phyloP scores from a whole-genome alignment of 257 asterid genomes.

The Jasminum sambac region DNA sequence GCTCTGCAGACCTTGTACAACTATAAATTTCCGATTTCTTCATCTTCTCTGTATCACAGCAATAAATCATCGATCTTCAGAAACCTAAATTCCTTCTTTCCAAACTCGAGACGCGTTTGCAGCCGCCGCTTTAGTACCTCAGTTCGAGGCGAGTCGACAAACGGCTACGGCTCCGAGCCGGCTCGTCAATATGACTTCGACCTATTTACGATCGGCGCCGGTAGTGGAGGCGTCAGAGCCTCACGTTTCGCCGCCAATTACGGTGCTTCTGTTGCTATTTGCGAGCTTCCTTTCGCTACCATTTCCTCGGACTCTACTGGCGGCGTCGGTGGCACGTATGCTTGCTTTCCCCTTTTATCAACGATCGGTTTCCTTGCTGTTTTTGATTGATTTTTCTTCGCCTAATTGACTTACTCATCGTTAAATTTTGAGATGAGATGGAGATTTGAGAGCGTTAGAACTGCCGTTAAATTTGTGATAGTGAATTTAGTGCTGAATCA shows the following conservation, averaged over 20 bases:
- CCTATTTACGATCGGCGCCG: constrained; percentile 94
- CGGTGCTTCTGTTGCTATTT: constrained; percentile 89
- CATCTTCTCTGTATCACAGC: constrained; percentile 35
- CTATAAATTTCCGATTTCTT: constrained; percentile 37
- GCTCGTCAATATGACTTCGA: constrained; percentile 67
- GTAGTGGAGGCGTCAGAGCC: constrained; percentile 98
- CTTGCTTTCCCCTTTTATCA: constrained; percentile 14
- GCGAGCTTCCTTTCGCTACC: constrained; percentile 91
- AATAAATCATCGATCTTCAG: constrained; percentile 24
- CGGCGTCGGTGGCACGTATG: constrained; percentile 98
- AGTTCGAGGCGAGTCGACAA: constrained; percentile 58
- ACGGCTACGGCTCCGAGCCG: constrained; percentile 53
- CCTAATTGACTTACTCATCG: background rate
- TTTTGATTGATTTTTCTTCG: background rate
- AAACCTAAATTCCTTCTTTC: constrained; percentile 22
- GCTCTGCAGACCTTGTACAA: constrained; percentile 41
- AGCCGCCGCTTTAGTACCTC: constrained; percentile 47
- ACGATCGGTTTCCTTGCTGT: background rate
- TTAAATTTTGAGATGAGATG: background rate
- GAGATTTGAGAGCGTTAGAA: background rate
- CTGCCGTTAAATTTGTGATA: background rate
- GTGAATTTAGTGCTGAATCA: background rate
- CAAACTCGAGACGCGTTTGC: constrained; percentile 12
- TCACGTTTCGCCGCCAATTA: constrained; percentile 89
- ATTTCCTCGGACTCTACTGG: constrained; percentile 87